Evolutionary conservation across 2,329 filamentous ascomycete species (phyloP), one percentile per base, ranked within the genome.

Genomic region (Sporothrix inflata): DNA sequence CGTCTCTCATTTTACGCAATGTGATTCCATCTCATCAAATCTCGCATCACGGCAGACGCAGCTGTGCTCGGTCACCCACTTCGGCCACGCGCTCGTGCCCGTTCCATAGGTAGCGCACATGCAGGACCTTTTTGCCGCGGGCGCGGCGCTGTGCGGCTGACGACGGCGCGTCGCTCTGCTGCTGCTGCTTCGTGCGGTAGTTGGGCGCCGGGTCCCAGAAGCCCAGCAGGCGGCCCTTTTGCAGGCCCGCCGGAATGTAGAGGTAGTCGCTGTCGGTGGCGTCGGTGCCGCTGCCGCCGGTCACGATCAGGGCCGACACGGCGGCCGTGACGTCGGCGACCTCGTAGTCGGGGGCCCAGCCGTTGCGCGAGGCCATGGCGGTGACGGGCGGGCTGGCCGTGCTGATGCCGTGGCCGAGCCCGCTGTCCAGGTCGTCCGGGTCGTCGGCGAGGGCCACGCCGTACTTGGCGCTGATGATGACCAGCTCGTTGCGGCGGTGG

Each of bases 191-290:
- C 24, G 24, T 14, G 24, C 45, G 51, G 63, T 70, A 75, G 42
- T 77, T 77, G 5, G 84, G 85, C 14, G 81, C 82, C 19, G 85
- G 85, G 71, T 87, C 85, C 83, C 85, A 86, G 76, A 87, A 87
- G 1, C 85, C 85, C 0, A 85, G 78, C 38, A 87, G 75, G 47
- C 81, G 79, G 60, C 80, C 81, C 79, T 86, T 85, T 68, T 80
- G 76, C 69, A 85, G 76, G 0, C 83, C 82, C 2, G 71, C 71
- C 0, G 84, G 83, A 47, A 85, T 83, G 4, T 77, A 71, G 14
- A 86, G 73, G 12, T 63, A 38, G 45, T 73, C 74, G 45, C 45
- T 45, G 69, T 70, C 67, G 16, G 21, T 40, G 9, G 60, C 72
- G 9, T 69, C 73, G 5, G 80, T 80, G 3, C 83, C 80, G 34